Evolutionary conservation across 495 filamentous ascomycete species (phyloP).

Genomic region (Neurospora sp.): DNA sequence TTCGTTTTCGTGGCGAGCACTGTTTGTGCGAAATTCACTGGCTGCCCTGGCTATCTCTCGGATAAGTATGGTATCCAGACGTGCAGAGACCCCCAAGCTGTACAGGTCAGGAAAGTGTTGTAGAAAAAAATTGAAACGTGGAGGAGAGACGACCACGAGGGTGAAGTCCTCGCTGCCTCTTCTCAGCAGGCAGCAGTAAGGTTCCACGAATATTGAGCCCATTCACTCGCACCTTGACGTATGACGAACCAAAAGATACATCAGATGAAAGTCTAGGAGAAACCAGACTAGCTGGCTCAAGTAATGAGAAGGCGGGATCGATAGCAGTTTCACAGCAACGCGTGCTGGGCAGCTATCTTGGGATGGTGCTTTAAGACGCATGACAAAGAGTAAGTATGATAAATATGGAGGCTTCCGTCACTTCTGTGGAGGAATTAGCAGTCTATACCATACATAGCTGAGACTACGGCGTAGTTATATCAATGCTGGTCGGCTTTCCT

Average conservation of each 20-base stretch:
- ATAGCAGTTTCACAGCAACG: neutral
- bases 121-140: neutral
- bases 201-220: neutral
- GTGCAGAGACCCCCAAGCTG: neutral
- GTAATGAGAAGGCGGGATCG: neutral
- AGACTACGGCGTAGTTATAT: neutral
- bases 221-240: neutral
- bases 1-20: neutral
- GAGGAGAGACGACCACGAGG: neutral
- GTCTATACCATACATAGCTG: neutral
- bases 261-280: neutral
- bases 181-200: neutral
- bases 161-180: neutral
- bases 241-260: neutral
- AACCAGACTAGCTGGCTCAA: neutral
- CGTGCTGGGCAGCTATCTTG: neutral
- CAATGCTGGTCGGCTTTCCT: neutral
- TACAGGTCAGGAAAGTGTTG: neutral
- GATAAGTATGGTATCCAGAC: too few relatives aligned
- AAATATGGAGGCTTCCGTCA: neutral
- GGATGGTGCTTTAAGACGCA: neutral
- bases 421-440: neutral
- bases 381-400: neutral
- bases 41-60: neutral
- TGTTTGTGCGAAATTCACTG: neutral